These are phyloP conservation scores for Wickerhamiella sergipiensis DNA, from an alignment of 805 yeast genomes.

Conservation along the genomic window DNA sequence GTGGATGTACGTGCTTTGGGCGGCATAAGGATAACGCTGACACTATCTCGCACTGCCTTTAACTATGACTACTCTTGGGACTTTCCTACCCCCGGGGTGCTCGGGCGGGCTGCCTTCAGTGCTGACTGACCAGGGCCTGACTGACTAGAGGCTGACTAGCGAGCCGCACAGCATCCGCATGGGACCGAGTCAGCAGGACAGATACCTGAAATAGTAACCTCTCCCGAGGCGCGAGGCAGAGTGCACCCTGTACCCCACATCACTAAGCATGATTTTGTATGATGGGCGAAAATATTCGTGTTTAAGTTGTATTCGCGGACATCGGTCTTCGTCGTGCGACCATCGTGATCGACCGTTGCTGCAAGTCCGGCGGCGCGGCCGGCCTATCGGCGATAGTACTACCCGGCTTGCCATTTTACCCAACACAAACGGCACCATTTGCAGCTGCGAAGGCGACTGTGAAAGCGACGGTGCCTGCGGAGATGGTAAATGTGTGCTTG, in stretches of 20 bases:
- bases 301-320: conserved; percentile 70
- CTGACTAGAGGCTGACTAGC: no score
- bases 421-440: not conserved
- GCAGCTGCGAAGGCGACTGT: not conserved
- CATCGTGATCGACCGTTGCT: conserved; percentile 71
- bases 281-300: conserved; percentile 18
- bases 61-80: not conserved
- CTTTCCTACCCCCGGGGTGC: no score
- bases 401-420: conserved; percentile 37
- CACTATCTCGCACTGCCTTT: no score
- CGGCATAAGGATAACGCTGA: not conserved
- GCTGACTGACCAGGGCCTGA: no score
- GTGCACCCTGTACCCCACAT: not conserved
- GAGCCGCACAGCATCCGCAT: no score
- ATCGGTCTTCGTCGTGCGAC: conserved; percentile 73
- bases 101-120: no score
- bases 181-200: no score
- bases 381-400: conserved; percentile 53
- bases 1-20: conserved; percentile 28
- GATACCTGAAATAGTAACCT: not conserved
- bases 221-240: not conserved
- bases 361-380: conserved; percentile 79
- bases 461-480: not conserved
- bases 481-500: not conserved
- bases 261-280: conserved; percentile 5